phyloP scores from a whole-genome alignment of 495 filamentous ascomycete genomes.

The Talaromyces ruber region DNA sequence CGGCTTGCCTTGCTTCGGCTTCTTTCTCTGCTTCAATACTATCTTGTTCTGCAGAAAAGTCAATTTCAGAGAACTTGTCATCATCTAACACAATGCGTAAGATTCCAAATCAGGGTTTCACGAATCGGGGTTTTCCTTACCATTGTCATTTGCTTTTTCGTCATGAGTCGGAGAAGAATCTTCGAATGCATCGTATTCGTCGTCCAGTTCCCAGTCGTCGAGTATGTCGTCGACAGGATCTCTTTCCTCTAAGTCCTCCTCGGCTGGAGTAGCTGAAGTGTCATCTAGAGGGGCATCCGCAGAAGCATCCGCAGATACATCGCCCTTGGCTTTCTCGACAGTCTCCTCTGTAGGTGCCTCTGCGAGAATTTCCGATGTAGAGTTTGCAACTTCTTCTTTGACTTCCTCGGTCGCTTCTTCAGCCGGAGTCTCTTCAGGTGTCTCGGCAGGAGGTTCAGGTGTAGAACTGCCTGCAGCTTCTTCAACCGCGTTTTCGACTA shows the following conservation, averaged over 20 bases:
- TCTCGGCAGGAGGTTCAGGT: not conserved
- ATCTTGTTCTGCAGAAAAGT: constrained; percentile 19
- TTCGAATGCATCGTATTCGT: not conserved
- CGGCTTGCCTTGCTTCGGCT: constrained; percentile 12
- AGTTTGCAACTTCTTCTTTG: not conserved
- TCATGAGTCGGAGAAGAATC: not conserved
- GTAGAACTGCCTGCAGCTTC: constrained; percentile 3
- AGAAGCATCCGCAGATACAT: constrained; percentile 8
- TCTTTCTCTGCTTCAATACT: constrained; percentile 24
- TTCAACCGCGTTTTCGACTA: constrained; percentile 1
- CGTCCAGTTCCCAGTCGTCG: constrained; percentile 2
- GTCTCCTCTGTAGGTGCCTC: constrained; percentile 1
- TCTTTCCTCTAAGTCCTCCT: constrained; percentile 11
- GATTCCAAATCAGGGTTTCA: not conserved
- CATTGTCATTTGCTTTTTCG: not conserved
- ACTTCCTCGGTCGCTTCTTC: not conserved
- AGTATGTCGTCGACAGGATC: constrained; percentile 6
- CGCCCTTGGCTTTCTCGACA: not conserved
- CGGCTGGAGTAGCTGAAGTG: not conserved
- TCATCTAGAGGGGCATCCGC: constrained; percentile 6
- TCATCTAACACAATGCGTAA: constrained; percentile 9
- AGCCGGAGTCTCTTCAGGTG: not conserved
- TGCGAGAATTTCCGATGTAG: not conserved
- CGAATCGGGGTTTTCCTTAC: not conserved
- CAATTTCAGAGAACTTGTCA: constrained; percentile 22